These are phyloP conservation scores for Russula lepida DNA, from an alignment of 768 basidiomycete species.

Conservation along the genomic window DNA sequence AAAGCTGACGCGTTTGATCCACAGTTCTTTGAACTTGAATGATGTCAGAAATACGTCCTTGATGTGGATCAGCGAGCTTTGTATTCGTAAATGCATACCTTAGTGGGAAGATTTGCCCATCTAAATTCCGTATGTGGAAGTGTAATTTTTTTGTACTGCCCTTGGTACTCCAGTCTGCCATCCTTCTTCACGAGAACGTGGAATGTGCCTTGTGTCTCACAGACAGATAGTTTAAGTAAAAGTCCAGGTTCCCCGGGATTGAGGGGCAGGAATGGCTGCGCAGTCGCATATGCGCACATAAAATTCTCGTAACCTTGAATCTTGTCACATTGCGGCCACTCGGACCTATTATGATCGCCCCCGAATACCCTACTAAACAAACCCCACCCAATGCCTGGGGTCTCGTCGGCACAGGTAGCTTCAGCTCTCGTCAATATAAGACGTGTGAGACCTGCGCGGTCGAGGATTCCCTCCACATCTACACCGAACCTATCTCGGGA, in stretches of 20 bases:
- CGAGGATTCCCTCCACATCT: neutral
- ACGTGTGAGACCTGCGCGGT: neutral
- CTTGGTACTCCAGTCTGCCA: neutral
- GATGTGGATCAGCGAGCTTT: neutral
- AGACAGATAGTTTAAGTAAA: neutral
- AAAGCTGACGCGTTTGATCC: neutral
- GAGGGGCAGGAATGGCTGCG: neutral
- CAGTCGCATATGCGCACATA: neutral
- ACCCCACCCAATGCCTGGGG: neutral
- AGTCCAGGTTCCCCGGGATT: neutral
- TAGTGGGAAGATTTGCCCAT: neutral
- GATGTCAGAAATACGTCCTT: neutral
- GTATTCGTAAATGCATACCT: too few relatives aligned
- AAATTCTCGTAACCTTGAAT: neutral
- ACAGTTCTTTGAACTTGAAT: neutral
- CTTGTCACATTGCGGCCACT: neutral
- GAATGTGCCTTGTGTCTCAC: neutral
- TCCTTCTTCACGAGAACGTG: neutral
- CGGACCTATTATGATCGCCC: fast-evolving
- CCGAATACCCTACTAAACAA: neutral
- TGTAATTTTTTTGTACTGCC: neutral
- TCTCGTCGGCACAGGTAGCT: neutral
- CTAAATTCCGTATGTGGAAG: neutral
- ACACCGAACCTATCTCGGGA: too few relatives aligned
- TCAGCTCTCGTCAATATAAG: neutral